Base-by-base conservation (phyloP, 805 yeast genomes). In the Debaryomyces hansenii region DNA sequence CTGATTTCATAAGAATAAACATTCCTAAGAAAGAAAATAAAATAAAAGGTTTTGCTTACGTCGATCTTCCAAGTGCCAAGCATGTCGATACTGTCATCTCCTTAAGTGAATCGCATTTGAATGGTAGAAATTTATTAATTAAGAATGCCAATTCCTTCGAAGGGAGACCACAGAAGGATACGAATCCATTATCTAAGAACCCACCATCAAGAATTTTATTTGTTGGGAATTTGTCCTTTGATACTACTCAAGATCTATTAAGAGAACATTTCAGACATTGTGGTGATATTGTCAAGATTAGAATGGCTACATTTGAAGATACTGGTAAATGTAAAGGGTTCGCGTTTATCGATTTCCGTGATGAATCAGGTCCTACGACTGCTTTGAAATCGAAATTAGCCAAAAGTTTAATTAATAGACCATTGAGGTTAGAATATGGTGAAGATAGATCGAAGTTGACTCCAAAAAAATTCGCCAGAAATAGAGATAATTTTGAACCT, bases 281-380 rank as follows among this genome's bases (percentile, higher is more conserved):
- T 69, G 97, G 98, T 34, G 90, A 87, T 52, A 92, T 95, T 48
- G 69, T 75, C 24, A 81, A 81, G 54, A 81, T 92, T 44, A 80
- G 99, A 65, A 92, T 91, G 95, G 98, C 98, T 3, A 91, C 99
- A n/a, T 92, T 92, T 67, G 90, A 94, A 68, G 99, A 92, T 63
- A 73, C 87, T 42, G 98, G 97, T 1, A 92, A 91, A 63, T 92
- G 98, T 74, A 94, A 94, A 66, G 98, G 98, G 1, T 92, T 92
- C 72, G 90, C 96, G 1, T 92, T 94, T 60, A 72, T 92, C 31
- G 98, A 92, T 65, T 92, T 91, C 69, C 79, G 74, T 51, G 84
- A 83, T 53, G 88, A 85, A 52, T 82, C 79, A 33, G 91, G 94
- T 7, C 91, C 97, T 27, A 87, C 94, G 0, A 75, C 75, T 32